phyloP scores from a whole-genome alignment of 2,329 filamentous ascomycete genomes.

The Talaromyces sp. region DNA sequence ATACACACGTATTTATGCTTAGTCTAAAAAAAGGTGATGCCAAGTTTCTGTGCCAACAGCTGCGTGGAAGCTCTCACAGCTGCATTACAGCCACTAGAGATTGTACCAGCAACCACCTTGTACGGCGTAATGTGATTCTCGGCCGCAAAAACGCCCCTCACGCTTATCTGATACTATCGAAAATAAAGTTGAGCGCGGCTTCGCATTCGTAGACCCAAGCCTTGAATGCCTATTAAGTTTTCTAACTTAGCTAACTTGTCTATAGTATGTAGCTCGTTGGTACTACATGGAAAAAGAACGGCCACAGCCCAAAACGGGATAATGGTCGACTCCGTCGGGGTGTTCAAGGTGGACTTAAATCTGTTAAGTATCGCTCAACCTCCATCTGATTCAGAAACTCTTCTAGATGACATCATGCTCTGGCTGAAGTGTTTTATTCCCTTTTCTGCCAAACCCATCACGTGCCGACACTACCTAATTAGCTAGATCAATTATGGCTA shows the following conservation, averaged over 20 bases:
- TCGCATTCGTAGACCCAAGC: not conserved
- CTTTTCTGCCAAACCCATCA: not conserved
- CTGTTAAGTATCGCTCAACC: not conserved
- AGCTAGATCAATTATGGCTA: constrained; percentile 17
- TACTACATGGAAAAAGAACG: not conserved
- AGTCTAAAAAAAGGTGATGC: not conserved
- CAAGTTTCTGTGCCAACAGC: constrained; percentile 15
- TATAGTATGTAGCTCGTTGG: not conserved
- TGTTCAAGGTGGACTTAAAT: not conserved
- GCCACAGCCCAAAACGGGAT: not conserved
- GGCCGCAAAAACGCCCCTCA: constrained; percentile 53
- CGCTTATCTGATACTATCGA: constrained; percentile 36
- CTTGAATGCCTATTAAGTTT: not conserved
- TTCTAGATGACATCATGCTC: not conserved
- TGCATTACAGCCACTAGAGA: constrained; percentile 17
- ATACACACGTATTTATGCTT: not conserved
- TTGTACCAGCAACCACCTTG: constrained; percentile 18
- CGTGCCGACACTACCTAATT: not conserved
- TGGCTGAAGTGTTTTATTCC: not conserved
- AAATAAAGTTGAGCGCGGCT: not conserved
- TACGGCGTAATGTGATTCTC: constrained; percentile 46
- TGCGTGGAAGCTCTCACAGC: not conserved
- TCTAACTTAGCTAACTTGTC: too few relatives aligned
- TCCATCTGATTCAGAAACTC: not conserved
- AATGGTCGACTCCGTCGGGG: not conserved